These are phyloP conservation scores for Mortierella sp. DNA, from an alignment of 371 early-diverging fungal species.

Conservation along the genomic window DNA sequence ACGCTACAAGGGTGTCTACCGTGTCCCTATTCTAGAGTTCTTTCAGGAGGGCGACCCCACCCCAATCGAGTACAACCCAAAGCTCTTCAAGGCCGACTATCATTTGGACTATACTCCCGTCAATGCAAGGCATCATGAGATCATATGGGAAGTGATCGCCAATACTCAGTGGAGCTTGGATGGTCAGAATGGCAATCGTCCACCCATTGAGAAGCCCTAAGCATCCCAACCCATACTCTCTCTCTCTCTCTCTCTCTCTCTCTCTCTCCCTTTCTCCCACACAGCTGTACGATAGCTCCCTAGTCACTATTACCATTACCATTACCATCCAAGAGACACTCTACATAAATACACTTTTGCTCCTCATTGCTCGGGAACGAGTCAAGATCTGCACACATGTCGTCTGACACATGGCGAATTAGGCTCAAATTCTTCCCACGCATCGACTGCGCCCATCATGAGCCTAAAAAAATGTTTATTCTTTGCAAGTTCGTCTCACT, in stretches of 20 bases:
- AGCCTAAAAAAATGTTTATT: constrained; percentile 1
- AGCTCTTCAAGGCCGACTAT: constrained; percentile 39
- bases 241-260: too few relatives aligned
- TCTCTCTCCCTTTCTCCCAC: too few relatives aligned
- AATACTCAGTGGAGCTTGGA: constrained; percentile 26
- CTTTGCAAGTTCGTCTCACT: background rate
- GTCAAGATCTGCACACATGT: too few relatives aligned
- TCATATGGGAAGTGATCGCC: constrained; percentile 47
- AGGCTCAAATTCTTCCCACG: too few relatives aligned
- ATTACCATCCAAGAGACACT: too few relatives aligned
- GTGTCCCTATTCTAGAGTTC: constrained; percentile 50
- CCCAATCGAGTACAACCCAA: constrained; percentile 38
- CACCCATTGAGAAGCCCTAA: constrained; percentile 11
- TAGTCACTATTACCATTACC: too few relatives aligned
- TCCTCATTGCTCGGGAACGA: too few relatives aligned
- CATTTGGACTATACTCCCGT: constrained; percentile 41
- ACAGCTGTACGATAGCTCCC: too few relatives aligned
- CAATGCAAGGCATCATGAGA: constrained; percentile 34
- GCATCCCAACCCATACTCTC: too few relatives aligned
- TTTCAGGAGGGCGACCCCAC: constrained; percentile 28
- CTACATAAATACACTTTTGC: too few relatives aligned
- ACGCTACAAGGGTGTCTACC: constrained; percentile 34
- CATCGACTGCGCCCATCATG: too few relatives aligned
- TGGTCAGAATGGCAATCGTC: constrained; percentile 1
- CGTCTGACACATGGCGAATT: too few relatives aligned